These are phyloP conservation scores for Trichoderma oligosporum DNA, from an alignment of 2,329 filamentous ascomycete genomes.

Conservation along the genomic window DNA sequence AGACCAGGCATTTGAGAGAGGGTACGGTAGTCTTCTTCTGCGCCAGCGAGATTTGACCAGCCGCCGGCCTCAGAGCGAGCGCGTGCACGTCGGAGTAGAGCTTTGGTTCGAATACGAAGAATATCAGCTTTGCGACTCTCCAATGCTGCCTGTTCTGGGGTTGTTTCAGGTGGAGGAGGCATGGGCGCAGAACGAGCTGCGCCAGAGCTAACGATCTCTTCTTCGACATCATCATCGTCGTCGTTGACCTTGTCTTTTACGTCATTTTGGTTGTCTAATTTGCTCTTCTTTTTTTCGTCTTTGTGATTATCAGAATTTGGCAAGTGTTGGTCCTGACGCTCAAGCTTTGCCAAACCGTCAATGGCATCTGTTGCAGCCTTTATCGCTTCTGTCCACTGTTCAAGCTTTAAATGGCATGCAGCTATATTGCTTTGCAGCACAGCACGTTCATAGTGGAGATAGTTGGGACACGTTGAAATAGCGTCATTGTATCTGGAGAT, in stretches of 20 bases:
- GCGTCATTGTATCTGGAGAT: slow-evolving; percentile 81
- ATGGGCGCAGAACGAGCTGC: slow-evolving; percentile 49
- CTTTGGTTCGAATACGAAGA: slow-evolving; percentile 74
- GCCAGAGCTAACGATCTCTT: slow-evolving; percentile 58
- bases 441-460: slow-evolving; percentile 82
- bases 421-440: slow-evolving; percentile 86
- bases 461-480: slow-evolving; percentile 71
- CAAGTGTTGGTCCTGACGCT: slow-evolving; percentile 36
- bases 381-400: slow-evolving; percentile 80
- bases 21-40: slow-evolving; percentile 73
- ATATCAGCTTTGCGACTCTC: slow-evolving; percentile 54
- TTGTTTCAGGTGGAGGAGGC: slow-evolving; percentile 20
- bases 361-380: slow-evolving; percentile 69
- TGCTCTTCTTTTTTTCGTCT: slow-evolving; percentile 9
- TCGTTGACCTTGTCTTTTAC: slow-evolving; percentile 33
- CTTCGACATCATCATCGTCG: slow-evolving; percentile 48
- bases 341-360: slow-evolving; percentile 64
- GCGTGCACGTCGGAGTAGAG: slow-evolving; percentile 73
- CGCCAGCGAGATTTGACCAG: slow-evolving; percentile 76
- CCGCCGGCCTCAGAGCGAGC: slow-evolving; percentile 67
- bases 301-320: slow-evolving; percentile 20
- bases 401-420: slow-evolving; percentile 80
- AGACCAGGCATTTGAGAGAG: slow-evolving; percentile 57
- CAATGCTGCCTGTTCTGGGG: slow-evolving; percentile 19
- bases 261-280: slow-evolving; percentile 38